Evolutionary conservation across 345 rosid genomes (phyloP).

Genomic region (Bruguiera gymnorhiza): DNA sequence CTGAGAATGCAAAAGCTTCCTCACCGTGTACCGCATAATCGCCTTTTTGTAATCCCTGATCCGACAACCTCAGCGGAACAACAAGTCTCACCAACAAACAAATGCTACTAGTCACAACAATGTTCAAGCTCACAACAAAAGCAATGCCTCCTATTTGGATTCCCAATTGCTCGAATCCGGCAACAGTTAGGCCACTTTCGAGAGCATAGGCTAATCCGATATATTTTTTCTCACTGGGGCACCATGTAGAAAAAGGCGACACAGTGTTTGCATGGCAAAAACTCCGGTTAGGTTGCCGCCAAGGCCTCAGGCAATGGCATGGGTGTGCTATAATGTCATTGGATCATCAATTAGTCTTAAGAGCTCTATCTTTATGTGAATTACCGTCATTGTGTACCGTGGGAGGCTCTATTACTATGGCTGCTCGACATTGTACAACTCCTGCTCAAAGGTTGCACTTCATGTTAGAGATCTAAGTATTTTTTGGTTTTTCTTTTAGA

Average conservation of each 20-base stretch:
- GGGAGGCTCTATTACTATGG: slow-evolving; percentile 43
- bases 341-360: slow-evolving; percentile 31
- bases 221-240: slow-evolving; percentile 41
- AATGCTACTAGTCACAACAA: slow-evolving; percentile 31
- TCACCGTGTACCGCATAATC: slow-evolving; percentile 46
- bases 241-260: slow-evolving; percentile 43
- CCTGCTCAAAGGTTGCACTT: slow-evolving; percentile 19
- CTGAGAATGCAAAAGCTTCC: slow-evolving; percentile 30
- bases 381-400: slow-evolving; percentile 48
- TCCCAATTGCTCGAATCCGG: slow-evolving; percentile 43
- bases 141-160: slow-evolving; percentile 31
- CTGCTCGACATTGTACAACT: slow-evolving; percentile 53
- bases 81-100: slow-evolving; percentile 32
- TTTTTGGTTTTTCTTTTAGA: no score
- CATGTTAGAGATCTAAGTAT: no score
- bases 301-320: slow-evolving; percentile 43
- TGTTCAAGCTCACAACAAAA: slow-evolving; percentile 38
- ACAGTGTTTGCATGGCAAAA: slow-evolving; percentile 40
- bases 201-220: slow-evolving; percentile 41
- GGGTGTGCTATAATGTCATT: slow-evolving; percentile 50
- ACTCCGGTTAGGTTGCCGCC: slow-evolving; percentile 51
- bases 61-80: slow-evolving; percentile 37
- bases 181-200: slow-evolving; percentile 13
- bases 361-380: slow-evolving; percentile 29
- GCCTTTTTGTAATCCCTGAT: slow-evolving; percentile 29